Evolutionary conservation across 2,329 filamentous ascomycete genomes (phyloP).

Genomic region (Scolecobasidium constrictum): DNA sequence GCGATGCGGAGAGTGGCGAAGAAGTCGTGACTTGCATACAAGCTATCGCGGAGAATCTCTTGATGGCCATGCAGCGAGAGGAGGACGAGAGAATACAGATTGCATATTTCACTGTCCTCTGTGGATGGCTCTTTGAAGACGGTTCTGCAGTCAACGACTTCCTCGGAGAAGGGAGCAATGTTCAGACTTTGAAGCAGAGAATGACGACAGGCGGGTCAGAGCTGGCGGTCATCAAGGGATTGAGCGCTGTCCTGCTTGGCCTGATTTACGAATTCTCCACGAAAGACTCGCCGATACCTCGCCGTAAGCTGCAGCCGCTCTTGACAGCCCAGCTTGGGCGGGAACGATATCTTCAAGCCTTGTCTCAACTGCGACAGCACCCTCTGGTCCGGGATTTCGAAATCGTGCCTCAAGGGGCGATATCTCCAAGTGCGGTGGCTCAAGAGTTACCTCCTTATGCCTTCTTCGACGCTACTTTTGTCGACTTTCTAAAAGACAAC

Average conservation of each 20-base stretch:
- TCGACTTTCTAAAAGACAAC: conserved; percentile 94
- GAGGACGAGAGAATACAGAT: conserved; percentile 72
- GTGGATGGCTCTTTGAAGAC: conserved; percentile 87
- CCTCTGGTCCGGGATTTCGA: conserved; percentile 82
- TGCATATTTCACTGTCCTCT: conserved; percentile 81
- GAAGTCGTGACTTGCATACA: conserved; percentile 94
- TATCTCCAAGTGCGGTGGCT: not conserved
- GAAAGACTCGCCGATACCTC: conserved; percentile 84
- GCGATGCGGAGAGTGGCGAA: conserved; percentile 78
- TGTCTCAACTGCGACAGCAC: conserved; percentile 67
- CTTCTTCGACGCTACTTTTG: conserved; percentile 74
- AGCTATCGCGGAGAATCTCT: conserved; percentile 73
- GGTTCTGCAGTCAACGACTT: conserved; percentile 88
- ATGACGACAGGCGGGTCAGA: conserved; percentile 34
- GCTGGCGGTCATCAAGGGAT: conserved; percentile 60
- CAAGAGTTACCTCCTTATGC: conserved; percentile 41
- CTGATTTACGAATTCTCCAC: conserved; percentile 95
- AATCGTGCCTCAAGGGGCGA: conserved; percentile 57
- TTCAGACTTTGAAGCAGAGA: conserved; percentile 74
- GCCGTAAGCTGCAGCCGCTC: conserved; percentile 69
- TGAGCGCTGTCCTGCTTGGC: conserved; percentile 76
- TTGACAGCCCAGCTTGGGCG: conserved; percentile 68
- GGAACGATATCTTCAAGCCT: conserved; percentile 75
- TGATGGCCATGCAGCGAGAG: conserved; percentile 62
- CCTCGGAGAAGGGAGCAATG: conserved; percentile 78